These are phyloP conservation scores for Parathielavia appendiculata DNA, from an alignment of 495 filamentous ascomycete species.

Conservation along the genomic window DNA sequence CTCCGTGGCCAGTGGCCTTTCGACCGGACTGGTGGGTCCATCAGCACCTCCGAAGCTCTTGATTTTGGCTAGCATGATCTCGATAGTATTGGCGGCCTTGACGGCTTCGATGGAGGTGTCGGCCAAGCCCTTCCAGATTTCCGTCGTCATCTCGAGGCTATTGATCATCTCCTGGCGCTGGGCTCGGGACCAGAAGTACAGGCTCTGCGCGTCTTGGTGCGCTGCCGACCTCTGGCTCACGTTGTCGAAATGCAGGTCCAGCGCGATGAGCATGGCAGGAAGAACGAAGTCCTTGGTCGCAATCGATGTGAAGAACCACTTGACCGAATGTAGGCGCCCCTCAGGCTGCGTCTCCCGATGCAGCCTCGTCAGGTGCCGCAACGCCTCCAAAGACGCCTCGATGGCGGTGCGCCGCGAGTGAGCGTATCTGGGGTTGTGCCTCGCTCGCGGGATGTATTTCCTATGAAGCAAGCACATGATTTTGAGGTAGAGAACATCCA, in stretches of 20 bases:
- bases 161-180: constrained; percentile 69
- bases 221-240: constrained; percentile 31
- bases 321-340: constrained; percentile 64
- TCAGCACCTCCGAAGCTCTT: constrained; percentile 38
- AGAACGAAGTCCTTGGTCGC: constrained; percentile 83
- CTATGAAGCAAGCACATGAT: constrained; percentile 77
- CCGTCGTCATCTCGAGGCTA: constrained; percentile 62
- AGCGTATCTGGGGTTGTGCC: constrained; percentile 66
- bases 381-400: constrained; percentile 68
- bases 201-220: constrained; percentile 41
- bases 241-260: constrained; percentile 62
- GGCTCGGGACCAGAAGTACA: constrained; percentile 64
- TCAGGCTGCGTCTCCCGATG: constrained; percentile 68
- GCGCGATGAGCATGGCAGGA: constrained; percentile 80
- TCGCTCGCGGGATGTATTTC: constrained; percentile 67
- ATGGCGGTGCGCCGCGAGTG: constrained; percentile 80
- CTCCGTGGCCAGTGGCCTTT: constrained; percentile 27
- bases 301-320: constrained; percentile 68
- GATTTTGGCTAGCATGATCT: constrained; percentile 74
- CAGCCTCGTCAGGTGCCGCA: constrained; percentile 71
- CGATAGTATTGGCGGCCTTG: constrained; percentile 72
- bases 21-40: constrained; percentile 12
- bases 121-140: constrained; percentile 71
- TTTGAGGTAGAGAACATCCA: constrained; percentile 81
- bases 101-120: constrained; percentile 82